Evolutionary conservation across 176 grass and related monocot genomes (phyloP).

Genomic region (Microstegium vimineum): DNA sequence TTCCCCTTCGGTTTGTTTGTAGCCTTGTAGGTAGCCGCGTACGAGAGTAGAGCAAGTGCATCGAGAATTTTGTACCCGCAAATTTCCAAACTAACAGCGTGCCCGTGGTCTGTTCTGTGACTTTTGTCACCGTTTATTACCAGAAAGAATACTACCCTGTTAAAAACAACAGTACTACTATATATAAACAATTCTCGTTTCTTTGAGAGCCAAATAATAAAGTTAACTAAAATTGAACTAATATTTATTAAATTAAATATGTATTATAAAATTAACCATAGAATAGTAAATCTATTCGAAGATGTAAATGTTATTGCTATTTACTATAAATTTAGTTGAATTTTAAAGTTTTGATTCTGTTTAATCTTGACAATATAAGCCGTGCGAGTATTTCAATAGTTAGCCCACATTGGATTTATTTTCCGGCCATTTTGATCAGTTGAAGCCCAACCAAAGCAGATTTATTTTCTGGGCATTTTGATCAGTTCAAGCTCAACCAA

Average conservation of each 20-base stretch:
- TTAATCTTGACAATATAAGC: neutral
- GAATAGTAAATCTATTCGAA: neutral
- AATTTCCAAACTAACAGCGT: neutral
- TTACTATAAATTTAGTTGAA: neutral
- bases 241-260: neutral
- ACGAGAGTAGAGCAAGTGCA: neutral
- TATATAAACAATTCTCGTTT: neutral
- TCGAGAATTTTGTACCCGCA: neutral
- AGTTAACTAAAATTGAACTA: neutral
- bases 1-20: neutral
- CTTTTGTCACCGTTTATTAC: neutral
- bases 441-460: neutral
- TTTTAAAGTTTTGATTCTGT: neutral
- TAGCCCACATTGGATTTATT: neutral
- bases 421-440: neutral
- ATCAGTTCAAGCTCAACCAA: neutral
- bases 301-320: neutral
- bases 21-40: neutral
- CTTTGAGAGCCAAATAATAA: neutral
- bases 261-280: neutral
- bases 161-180: no score
- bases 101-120: neutral
- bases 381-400: neutral
- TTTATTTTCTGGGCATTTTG: neutral
- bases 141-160: neutral